Evolutionary conservation across 2,329 filamentous ascomycete species (phyloP).

Genomic region (Trichoderma cornu-damae): DNA sequence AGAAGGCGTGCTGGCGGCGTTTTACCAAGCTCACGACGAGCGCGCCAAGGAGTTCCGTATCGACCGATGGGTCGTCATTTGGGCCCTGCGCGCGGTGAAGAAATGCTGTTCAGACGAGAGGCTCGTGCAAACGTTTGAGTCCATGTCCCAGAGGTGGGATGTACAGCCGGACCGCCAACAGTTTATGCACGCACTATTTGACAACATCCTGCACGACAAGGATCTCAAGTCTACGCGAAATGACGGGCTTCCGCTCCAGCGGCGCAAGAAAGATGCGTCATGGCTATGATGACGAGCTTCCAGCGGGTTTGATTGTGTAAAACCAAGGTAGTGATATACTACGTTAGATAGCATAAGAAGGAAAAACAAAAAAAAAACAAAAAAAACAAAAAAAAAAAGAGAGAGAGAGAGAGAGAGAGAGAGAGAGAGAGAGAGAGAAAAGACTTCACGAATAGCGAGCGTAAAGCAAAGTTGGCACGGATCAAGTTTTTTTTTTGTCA

Average conservation of each 20-base stretch:
- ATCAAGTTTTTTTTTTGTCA: constrained; percentile 28
- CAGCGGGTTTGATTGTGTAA: constrained; percentile 2
- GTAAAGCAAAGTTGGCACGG: constrained; percentile 21
- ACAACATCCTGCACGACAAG: constrained; percentile 37
- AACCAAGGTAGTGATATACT: constrained; percentile 3
- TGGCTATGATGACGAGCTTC: constrained; percentile 28
- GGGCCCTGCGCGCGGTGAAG: constrained; percentile 59
- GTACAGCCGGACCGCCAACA: constrained; percentile 37
- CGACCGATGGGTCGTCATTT: constrained; percentile 56
- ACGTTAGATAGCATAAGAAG: constrained; percentile 1
- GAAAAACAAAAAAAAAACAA: too few species aligned
- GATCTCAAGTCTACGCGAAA: constrained; percentile 29
- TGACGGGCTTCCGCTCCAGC: constrained; percentile 26
- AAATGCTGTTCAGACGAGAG: constrained; percentile 50
- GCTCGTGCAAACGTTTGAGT: constrained; percentile 51
- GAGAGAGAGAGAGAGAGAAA: too few species aligned
- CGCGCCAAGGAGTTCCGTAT: constrained; percentile 46
- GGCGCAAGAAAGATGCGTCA: constrained; percentile 28
- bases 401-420: too few species aligned
- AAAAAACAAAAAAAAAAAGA: too few species aligned
- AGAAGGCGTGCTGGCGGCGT: constrained; percentile 60
- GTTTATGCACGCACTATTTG: constrained; percentile 45
- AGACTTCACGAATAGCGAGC: too few species aligned
- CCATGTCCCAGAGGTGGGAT: constrained; percentile 45
- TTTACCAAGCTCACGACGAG: constrained; percentile 51